Percentiles rank a stretch among this genome's conserved stretches.
Conservation (phyloP, 176 grass and related monocot species). For the Alloteropsis semialata region DNA sequence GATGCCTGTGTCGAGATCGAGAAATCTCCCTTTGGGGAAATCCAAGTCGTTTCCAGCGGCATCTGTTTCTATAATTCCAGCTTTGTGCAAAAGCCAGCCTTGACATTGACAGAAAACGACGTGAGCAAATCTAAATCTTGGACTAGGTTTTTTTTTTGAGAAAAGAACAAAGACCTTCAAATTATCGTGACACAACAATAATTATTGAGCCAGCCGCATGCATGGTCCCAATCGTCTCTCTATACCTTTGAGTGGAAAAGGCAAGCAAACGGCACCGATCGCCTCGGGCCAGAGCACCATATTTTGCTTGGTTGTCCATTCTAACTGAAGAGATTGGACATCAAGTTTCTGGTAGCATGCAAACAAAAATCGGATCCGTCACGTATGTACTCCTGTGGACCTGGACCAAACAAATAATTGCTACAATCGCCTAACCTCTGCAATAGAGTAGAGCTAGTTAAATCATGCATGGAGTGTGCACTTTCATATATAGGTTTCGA, state of each 20-base stretch:
- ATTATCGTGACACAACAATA: slow-evolving; percentile 74
- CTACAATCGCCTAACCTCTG: slow-evolving; percentile 55
- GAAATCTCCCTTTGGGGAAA: slow-evolving; percentile 82
- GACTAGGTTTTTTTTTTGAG: not conserved
- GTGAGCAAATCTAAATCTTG: not conserved
- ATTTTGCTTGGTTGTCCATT: slow-evolving; percentile 97
- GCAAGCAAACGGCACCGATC: slow-evolving; percentile 92
- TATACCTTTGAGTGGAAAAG: slow-evolving; percentile 89
- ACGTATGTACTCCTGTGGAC: not conserved
- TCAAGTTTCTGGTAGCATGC: slow-evolving; percentile 84
- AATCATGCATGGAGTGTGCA: slow-evolving; percentile 84
- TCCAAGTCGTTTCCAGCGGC: slow-evolving; percentile 81
- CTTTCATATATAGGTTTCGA: slow-evolving; percentile 96
- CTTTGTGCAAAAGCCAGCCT: slow-evolving; percentile 65
- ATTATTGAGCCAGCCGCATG: slow-evolving; percentile 88
- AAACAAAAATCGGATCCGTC: not conserved
- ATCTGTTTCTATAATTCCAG: slow-evolving; percentile 83
- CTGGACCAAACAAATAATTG: not conserved
- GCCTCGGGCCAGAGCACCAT: slow-evolving; percentile 89
- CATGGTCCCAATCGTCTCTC: slow-evolving; percentile 99
- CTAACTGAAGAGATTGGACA: slow-evolving; percentile 81
- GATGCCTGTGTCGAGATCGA: slow-evolving; percentile 86
- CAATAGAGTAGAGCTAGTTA: slow-evolving; percentile 79
- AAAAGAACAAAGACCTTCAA: not conserved
- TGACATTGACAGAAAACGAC: not conserved